A percentile compares a stretch with the other conserved stretches of the same genome.
These are phyloP conservation scores for Cetraspora pellucida DNA, from an alignment of 192 early-diverging fungal genomes.

Conservation along the genomic window DNA sequence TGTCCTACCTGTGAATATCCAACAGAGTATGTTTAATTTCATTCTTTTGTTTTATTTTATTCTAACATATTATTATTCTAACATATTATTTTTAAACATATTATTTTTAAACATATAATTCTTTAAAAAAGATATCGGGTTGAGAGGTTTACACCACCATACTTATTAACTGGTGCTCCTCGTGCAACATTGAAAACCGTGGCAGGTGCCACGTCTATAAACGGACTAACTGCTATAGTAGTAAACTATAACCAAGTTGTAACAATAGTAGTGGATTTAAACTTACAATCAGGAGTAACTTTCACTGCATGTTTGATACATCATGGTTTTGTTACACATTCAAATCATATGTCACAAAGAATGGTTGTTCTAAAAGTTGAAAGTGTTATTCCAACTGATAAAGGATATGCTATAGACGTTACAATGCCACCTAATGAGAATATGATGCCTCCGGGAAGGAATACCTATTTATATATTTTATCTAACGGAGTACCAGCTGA, in stretches of 20 bases:
- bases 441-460: too few relatives aligned
- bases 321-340: conserved; percentile 56
- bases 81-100: conserved; percentile 31
- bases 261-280: conserved; percentile 32
- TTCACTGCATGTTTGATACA: conserved; percentile 50
- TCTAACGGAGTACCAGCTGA: too few relatives aligned
- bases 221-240: conserved; percentile 12
- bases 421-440: too few relatives aligned
- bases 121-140: conserved; percentile 56
- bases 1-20: conserved; percentile 41
- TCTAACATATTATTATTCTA: not conserved
- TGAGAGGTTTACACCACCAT: conserved; percentile 59
- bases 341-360: conserved; percentile 58
- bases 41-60: not conserved
- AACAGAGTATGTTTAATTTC: conserved; percentile 44
- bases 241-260: conserved; percentile 38
- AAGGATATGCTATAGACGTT: too few relatives aligned
- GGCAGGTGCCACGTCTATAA: not conserved
- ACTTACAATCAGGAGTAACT: conserved; percentile 15
- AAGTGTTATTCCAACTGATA: too few relatives aligned
- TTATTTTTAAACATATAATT: conserved; percentile 30
- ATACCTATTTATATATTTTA: too few relatives aligned
- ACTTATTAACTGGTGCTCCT: conserved; percentile 47
- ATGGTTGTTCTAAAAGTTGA: conserved; percentile 23
- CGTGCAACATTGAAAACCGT: conserved; percentile 41